Conservation (phyloP, 106 monocot genomes). For the Dactylorhiza incarnata region DNA sequence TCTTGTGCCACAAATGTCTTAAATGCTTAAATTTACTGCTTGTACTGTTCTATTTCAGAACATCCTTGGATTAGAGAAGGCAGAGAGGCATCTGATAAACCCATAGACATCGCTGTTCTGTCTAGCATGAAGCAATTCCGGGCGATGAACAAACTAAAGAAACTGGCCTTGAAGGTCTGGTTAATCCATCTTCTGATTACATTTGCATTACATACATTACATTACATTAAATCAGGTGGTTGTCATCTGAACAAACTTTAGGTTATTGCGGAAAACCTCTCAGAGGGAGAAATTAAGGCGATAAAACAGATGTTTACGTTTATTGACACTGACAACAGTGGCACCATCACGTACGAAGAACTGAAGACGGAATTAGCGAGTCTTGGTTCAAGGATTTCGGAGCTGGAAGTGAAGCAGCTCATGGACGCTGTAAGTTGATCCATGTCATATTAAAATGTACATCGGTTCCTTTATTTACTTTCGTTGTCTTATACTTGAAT, state of each 20-base stretch:
- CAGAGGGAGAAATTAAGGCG: constrained; percentile 51
- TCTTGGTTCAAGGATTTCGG: constrained; percentile 36
- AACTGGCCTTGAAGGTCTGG: constrained; percentile 35
- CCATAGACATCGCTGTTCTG: constrained; percentile 41
- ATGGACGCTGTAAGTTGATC: constrained; percentile 43
- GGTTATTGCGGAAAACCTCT: constrained; percentile 54
- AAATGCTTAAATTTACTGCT: not conserved
- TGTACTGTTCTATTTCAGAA: constrained; percentile 15
- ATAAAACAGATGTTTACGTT: constrained; percentile 46
- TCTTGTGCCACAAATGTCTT: not conserved
- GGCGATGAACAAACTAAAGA: constrained; percentile 55
- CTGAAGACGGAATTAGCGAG: constrained; percentile 37
- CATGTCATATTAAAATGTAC: not conserved
- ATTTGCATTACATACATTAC: no score
- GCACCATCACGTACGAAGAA: constrained; percentile 47
- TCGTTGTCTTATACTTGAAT: not conserved
- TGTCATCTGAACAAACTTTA: constrained; percentile 2
- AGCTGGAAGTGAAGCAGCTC: constrained; percentile 47
- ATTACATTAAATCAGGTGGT: no score
- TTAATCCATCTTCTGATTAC: not conserved
- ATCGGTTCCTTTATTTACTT: not conserved
- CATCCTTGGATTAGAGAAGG: constrained; percentile 48
- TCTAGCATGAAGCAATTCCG: constrained; percentile 50
- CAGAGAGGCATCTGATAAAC: constrained; percentile 39
- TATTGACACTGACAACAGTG: constrained; percentile 46